A percentile compares a stretch with the other conserved stretches of the same genome.
Evolutionary conservation across 306 rosid species (phyloP).

Genomic region (Vigna radiata): DNA sequence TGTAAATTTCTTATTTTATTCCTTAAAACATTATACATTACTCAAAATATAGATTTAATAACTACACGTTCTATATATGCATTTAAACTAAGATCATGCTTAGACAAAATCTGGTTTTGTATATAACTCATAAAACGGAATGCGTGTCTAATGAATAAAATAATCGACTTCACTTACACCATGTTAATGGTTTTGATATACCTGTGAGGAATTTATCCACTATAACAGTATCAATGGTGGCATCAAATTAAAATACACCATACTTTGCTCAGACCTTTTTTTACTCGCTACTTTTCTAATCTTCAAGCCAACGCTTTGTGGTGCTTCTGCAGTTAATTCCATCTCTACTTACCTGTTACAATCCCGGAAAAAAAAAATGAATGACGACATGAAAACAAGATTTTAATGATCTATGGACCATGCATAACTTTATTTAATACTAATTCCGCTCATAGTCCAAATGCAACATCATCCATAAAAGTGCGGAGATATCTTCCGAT

Average conservation of each 20-base stretch:
- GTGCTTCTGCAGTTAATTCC: slow-evolving; percentile 12
- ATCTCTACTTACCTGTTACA: slow-evolving; percentile 50
- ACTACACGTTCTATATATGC: no score
- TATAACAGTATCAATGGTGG: not conserved
- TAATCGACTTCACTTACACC: no score
- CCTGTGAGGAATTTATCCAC: not conserved
- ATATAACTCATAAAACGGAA: no score
- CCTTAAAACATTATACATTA: no score
- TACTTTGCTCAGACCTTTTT: not conserved
- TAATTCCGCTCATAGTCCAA: not conserved
- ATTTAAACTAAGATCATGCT: no score
- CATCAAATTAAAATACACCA: slow-evolving; percentile 15
- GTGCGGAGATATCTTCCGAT: not conserved
- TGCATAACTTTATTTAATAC: not conserved
- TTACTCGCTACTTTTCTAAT: not conserved
- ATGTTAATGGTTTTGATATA: not conserved
- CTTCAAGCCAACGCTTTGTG: slow-evolving; percentile 28
- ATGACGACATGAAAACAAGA: not conserved
- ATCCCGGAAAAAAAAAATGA: not conserved
- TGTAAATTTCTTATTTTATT: no score
- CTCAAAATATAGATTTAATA: no score
- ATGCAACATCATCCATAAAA: not conserved
- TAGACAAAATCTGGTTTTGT: no score
- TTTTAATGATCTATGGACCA: slow-evolving; percentile 4
- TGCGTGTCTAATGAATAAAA: no score